A percentile compares a stretch with the other conserved stretches of the same genome.
These are phyloP conservation scores for Trichoderma sp. DNA, from an alignment of 2,329 filamentous ascomycete genomes.

Conservation along the genomic window DNA sequence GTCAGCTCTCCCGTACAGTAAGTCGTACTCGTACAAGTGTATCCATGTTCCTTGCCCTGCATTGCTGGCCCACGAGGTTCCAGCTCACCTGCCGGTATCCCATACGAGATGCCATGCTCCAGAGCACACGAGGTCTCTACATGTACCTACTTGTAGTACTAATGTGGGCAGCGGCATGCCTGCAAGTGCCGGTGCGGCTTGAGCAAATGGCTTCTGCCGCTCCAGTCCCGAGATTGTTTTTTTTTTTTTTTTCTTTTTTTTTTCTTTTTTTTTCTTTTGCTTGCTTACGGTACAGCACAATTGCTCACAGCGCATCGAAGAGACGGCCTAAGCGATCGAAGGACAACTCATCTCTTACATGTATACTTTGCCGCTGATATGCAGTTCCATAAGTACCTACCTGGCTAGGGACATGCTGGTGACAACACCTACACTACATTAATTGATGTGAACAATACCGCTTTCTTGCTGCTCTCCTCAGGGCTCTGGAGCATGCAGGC, in stretches of 20 bases:
- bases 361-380: neutral
- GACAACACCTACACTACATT: neutral
- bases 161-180: neutral
- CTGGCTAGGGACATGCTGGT: neutral
- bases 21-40: neutral
- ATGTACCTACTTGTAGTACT: neutral
- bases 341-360: neutral
- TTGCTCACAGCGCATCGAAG: neutral
- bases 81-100: neutral
- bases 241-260: no score
- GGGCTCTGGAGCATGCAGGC: neutral
- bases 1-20: neutral
- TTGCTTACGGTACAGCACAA: no score
- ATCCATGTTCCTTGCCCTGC: neutral
- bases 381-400: neutral
- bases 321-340: neutral
- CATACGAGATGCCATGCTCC: neutral
- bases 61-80: neutral
- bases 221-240: neutral
- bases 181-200: neutral
- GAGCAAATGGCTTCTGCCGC: neutral
- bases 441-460: neutral
- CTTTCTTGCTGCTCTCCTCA: neutral
- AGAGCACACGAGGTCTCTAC: no score
- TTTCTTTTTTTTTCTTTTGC: no score